phyloP scores from a whole-genome alignment of 163 green algal species.

The Smithsoniella earleae region DNA sequence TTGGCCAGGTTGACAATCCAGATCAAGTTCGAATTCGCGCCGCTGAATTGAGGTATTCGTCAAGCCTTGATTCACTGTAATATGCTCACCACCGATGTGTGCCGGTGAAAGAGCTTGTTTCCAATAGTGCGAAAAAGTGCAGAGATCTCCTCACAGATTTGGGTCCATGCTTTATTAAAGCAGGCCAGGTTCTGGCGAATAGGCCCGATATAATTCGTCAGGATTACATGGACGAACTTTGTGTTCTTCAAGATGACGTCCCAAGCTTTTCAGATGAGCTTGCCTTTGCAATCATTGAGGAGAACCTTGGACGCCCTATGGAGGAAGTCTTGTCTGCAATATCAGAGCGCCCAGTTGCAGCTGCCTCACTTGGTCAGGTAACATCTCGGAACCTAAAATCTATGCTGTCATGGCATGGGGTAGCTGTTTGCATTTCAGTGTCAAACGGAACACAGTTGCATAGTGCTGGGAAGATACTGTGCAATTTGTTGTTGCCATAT shows the following conservation, averaged over 20 bases:
- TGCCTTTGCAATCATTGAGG: slow-evolving; percentile 89
- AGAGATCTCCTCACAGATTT: slow-evolving; percentile 76
- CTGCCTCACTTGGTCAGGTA: slow-evolving; percentile 82
- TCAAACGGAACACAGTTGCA: no score
- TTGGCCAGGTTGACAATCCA: background rate
- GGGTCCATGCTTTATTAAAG: slow-evolving; percentile 96
- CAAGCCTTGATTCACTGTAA: background rate
- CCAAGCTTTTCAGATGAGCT: slow-evolving; percentile 81
- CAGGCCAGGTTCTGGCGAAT: slow-evolving; percentile 93
- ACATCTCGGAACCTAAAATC: no score
- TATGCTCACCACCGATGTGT: background rate
- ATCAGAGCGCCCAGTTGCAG: slow-evolving; percentile 71
- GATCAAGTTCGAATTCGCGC: slow-evolving; percentile 9
- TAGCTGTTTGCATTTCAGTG: no score
- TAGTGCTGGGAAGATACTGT: no score
- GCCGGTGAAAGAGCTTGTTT: background rate
- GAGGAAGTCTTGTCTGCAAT: slow-evolving; percentile 65
- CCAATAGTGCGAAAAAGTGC: background rate
- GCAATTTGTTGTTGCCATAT: no score
- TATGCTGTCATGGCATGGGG: no score
- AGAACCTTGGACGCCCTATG: slow-evolving; percentile 76
- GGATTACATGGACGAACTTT: slow-evolving; percentile 99
- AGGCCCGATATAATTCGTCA: slow-evolving; percentile 90
- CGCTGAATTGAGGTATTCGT: background rate
- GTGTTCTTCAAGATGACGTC: slow-evolving; percentile 90